Conservation (phyloP, 805 yeast species). For the Metschnikowia bowlesiae region DNA sequence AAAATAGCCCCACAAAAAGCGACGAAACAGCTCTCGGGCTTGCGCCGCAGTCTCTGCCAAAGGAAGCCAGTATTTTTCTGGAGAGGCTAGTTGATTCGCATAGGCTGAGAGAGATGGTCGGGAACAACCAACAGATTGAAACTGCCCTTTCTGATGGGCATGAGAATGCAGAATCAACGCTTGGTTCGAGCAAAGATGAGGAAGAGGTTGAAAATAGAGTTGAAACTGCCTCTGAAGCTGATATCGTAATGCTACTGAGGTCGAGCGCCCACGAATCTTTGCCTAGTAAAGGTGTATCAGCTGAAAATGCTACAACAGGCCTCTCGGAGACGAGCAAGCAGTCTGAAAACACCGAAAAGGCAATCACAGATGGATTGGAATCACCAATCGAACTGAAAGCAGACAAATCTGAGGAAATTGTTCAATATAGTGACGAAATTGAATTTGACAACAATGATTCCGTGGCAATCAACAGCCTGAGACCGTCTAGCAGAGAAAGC, state of each 20-base stretch:
- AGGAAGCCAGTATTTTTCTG: not conserved
- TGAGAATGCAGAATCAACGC: not conserved
- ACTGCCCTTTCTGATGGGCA: not conserved
- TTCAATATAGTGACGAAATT: not conserved
- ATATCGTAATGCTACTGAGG: not conserved
- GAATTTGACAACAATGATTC: not conserved
- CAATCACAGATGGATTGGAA: not conserved
- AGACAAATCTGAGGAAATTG: not conserved
- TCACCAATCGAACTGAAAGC: not conserved
- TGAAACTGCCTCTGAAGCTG: not conserved
- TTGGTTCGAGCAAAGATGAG: not conserved
- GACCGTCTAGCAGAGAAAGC: not conserved
- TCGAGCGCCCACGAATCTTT: not conserved
- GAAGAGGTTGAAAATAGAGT: not conserved
- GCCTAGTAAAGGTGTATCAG: not conserved
- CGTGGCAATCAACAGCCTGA: not conserved
- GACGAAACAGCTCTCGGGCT: not conserved
- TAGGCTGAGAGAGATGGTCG: not conserved
- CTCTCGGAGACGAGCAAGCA: not conserved
- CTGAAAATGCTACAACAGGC: not conserved
- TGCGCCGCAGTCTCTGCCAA: constrained; percentile 4
- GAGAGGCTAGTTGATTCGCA: not conserved
- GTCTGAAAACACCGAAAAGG: not conserved
- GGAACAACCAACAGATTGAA: not conserved
- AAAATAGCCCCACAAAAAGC: not conserved